Conservation (phyloP, 2,329 filamentous ascomycete species). For the Fusarium buharicum region DNA sequence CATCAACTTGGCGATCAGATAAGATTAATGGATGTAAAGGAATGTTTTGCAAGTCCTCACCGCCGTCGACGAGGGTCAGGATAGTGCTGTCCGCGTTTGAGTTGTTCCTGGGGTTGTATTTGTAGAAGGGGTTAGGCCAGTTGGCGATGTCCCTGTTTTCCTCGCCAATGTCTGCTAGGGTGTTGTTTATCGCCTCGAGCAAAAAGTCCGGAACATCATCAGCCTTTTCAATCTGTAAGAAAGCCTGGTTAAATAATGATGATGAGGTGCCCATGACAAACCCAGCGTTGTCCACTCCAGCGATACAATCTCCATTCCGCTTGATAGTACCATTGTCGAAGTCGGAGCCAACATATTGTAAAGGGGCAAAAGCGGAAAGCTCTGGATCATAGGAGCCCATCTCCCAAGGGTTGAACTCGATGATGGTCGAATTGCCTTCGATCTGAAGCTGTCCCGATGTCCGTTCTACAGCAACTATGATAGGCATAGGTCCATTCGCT, state of each 20-base stretch:
- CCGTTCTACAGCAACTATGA: slow-evolving; percentile 77
- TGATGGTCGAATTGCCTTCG: slow-evolving; percentile 73
- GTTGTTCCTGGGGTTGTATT: slow-evolving; percentile 69
- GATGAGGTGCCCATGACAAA: slow-evolving; percentile 89
- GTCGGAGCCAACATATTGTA: slow-evolving; percentile 77
- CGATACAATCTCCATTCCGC: slow-evolving; percentile 69
- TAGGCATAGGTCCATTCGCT: slow-evolving; percentile 75
- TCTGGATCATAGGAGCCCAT: slow-evolving; percentile 81
- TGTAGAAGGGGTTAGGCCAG: slow-evolving; percentile 81
- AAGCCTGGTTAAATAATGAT: slow-evolving; percentile 82
- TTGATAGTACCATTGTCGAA: slow-evolving; percentile 72
- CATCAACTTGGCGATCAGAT: slow-evolving; percentile 75
- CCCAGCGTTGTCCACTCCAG: slow-evolving; percentile 84
- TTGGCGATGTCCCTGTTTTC: slow-evolving; percentile 77
- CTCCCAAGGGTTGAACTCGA: slow-evolving; percentile 83
- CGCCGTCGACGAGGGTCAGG: slow-evolving; percentile 81
- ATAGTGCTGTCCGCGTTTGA: slow-evolving; percentile 61
- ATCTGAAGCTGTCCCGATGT: slow-evolving; percentile 70
- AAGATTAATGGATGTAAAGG: slow-evolving; percentile 82
- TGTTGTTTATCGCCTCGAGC: slow-evolving; percentile 58
- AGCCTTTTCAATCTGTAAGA: slow-evolving; percentile 65
- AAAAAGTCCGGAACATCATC: slow-evolving; percentile 58
- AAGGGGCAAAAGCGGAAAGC: slow-evolving; percentile 75
- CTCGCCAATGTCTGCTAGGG: slow-evolving; percentile 66
- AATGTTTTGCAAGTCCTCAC: slow-evolving; percentile 81